Evolutionary conservation across 1,284 basidiomycete species (phyloP), one percentile per base, ranked within the genome.

Genomic region (Somion occarium): DNA sequence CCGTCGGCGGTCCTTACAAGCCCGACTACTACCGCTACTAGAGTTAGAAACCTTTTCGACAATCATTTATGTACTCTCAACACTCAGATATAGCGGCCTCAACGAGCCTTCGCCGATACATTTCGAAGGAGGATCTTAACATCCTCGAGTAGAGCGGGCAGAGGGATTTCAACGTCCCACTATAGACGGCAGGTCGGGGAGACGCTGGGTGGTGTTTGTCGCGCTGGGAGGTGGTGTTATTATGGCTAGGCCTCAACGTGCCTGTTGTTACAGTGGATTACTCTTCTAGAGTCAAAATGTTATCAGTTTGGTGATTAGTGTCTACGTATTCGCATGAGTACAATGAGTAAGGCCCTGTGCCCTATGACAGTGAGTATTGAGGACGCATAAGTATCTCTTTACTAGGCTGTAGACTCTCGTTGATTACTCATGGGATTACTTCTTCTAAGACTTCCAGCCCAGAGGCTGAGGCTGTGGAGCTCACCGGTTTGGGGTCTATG

Each of bases 1-100:
- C 92, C 57, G 73, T 83, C 65, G 73, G 82, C 56, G 95, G 96
- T 53, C 95, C 96, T 49, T 98, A 94, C 89, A 99, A 96, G 82
- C 82, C 91, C 58, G 72, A 73, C 59, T 85, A 91, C 78, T 91
- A 90, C 81, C 79, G 85, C 71, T 84, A 75, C 70, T 79, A 69
- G 30, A 34, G 30, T 34, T n/a, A n/a, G n/a, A 34, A 7, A 7
- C 30, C 15, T 15, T 34, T 34, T 34, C 13, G 24, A 43, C 11
- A 19, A 53, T 52, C 53, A 49, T 27, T 22, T 42, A 9, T 44
- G 47, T 56, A 55, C 30, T 39, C 26, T 47, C 62, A 45, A 18
- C 23, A 53, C 50, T 53, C 50, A 38, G 49, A 49, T 27, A 47
- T 50, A 50, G 59, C 71, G 85, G 85, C 85, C 85, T 88, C 65